Percentiles rank a stretch among this genome's conserved stretches.
These are phyloP conservation scores for Penicillium goetzii DNA, from an alignment of 495 filamentous ascomycete species.

Conservation along the genomic window DNA sequence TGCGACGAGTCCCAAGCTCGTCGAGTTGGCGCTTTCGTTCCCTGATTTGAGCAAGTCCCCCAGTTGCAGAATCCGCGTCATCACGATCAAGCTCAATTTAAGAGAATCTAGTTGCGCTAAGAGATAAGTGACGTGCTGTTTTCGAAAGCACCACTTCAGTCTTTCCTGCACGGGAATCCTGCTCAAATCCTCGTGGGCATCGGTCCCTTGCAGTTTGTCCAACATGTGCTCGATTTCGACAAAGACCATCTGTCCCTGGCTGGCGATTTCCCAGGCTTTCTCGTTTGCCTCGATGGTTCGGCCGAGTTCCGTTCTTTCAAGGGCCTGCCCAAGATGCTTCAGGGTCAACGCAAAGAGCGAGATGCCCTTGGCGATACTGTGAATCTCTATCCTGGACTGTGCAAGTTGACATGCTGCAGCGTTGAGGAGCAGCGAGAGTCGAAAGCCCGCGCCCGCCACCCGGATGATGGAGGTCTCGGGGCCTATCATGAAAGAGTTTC, in stretches of 20 bases:
- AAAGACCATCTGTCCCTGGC: conserved; percentile 46
- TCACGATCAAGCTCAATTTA: conserved; percentile 49
- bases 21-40: neutral
- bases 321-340: conserved; percentile 43
- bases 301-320: conserved; percentile 35
- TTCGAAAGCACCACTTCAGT: conserved; percentile 50
- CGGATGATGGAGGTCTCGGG: conserved; percentile 37
- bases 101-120: conserved; percentile 50
- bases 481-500: conserved; percentile 13
- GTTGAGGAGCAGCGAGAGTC: conserved; percentile 50
- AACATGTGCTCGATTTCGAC: conserved; percentile 52
- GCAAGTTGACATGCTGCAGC: conserved; percentile 48
- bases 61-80: conserved; percentile 47
- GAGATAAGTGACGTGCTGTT: conserved; percentile 49
- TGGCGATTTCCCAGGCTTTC: conserved; percentile 46
- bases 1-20: conserved; percentile 1
- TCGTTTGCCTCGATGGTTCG: conserved; percentile 38
- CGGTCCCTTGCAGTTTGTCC: conserved; percentile 42
- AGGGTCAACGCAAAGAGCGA: conserved; percentile 49
- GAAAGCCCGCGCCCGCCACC: conserved; percentile 47
- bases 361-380: conserved; percentile 51
- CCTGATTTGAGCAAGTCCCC: conserved; percentile 31
- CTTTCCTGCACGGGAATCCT: conserved; percentile 42
- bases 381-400: conserved; percentile 48
- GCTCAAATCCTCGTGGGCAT: conserved; percentile 34